Percentiles rank a stretch among this genome's conserved stretches.
Evolutionary conservation across 768 basidiomycete genomes (phyloP).

Genomic region (Saitozyma sp.): DNA sequence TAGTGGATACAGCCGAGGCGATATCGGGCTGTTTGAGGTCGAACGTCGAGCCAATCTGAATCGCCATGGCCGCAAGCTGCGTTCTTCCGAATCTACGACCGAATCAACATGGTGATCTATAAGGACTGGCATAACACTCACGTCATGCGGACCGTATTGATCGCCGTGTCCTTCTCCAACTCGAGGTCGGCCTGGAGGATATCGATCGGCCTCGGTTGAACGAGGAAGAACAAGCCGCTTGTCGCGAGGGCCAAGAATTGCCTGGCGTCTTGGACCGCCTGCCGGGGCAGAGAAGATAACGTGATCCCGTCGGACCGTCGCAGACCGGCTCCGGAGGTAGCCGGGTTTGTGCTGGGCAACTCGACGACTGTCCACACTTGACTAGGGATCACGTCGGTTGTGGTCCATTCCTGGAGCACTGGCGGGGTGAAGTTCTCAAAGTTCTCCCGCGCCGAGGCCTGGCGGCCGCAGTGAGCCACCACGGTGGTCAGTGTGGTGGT

Average conservation of each 20-base stretch:
- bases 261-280: constrained; percentile 25
- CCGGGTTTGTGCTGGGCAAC: constrained; percentile 31
- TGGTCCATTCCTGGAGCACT: constrained; percentile 27
- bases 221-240: constrained; percentile 75
- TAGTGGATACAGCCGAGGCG: constrained; percentile 24
- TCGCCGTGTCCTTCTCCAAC: constrained; percentile 75
- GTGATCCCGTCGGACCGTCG: constrained; percentile 16
- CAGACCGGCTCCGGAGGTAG: constrained; percentile 14
- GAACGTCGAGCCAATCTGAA: constrained; percentile 22
- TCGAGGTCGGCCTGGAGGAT: constrained; percentile 79
- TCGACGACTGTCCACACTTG: constrained; percentile 41
- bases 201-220: constrained; percentile 80
- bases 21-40: constrained; percentile 29
- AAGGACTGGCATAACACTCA: constrained; percentile 42
- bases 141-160: constrained; percentile 81
- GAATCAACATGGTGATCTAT: neutral
- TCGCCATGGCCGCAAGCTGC: constrained; percentile 38
- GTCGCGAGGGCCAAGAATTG: constrained; percentile 76
- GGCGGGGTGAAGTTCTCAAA: constrained; percentile 26
- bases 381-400: constrained; percentile 28
- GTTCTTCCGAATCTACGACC: constrained; percentile 33
- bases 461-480: constrained; percentile 33
- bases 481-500: constrained; percentile 25
- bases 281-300: constrained; percentile 28
- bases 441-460: constrained; percentile 33